These are phyloP conservation scores for Delonix regia DNA, from an alignment of 306 rosid genomes.

Conservation along the genomic window DNA sequence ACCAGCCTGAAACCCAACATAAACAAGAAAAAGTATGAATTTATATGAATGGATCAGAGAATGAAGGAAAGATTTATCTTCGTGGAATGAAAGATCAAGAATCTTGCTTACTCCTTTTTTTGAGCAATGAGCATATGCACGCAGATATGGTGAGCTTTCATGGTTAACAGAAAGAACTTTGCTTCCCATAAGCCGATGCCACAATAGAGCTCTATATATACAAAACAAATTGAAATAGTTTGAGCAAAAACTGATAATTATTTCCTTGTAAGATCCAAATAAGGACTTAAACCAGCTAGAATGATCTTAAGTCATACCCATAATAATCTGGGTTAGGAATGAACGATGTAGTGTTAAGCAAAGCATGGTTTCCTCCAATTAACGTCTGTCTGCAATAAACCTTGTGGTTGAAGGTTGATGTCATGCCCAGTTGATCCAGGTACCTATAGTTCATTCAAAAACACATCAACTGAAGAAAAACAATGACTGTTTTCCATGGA, in stretches of 20 bases:
- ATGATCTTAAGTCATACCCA: slow-evolving; percentile 38
- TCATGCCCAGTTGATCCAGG: slow-evolving; percentile 68
- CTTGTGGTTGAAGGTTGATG: slow-evolving; percentile 55
- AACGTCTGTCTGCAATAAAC: slow-evolving; percentile 66
- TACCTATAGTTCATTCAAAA: slow-evolving; percentile 44
- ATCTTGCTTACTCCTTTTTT: slow-evolving; percentile 34
- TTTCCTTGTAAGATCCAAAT: too few species aligned
- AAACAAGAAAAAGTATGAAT: too few species aligned
- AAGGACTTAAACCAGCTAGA: neutral
- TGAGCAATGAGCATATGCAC: slow-evolving; percentile 53
- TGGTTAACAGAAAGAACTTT: slow-evolving; percentile 38
- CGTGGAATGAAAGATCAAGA: neutral
- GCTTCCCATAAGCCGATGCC: slow-evolving; percentile 59
- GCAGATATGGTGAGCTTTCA: slow-evolving; percentile 44
- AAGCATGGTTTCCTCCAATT: slow-evolving; percentile 67
- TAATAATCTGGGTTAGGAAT: slow-evolving; percentile 68
- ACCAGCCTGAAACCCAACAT: slow-evolving; percentile 43
- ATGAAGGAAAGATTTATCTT: too few species aligned
- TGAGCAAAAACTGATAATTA: too few species aligned
- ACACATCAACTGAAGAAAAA: neutral
- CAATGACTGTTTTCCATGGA: neutral
- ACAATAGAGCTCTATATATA: slow-evolving; percentile 44
- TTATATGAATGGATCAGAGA: too few species aligned
- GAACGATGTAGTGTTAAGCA: slow-evolving; percentile 58
- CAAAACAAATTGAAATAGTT: too few species aligned